phyloP scores from a whole-genome alignment of 1,284 basidiomycete species.

The Fomitiporia mediterranea region DNA sequence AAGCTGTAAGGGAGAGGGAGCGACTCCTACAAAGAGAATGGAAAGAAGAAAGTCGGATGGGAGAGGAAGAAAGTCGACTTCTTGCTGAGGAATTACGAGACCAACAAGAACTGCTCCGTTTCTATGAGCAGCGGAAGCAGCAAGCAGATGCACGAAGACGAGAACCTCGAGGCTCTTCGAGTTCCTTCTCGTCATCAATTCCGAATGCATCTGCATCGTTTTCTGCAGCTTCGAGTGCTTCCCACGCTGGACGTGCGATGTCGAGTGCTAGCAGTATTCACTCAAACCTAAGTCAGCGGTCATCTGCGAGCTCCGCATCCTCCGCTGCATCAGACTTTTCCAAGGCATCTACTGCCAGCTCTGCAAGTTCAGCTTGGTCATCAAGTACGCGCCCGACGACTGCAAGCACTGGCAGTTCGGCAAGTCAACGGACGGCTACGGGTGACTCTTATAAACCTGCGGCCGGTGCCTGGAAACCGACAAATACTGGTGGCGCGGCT shows the following conservation, averaged over 20 bases:
- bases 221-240: slow-evolving; percentile 12
- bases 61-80: slow-evolving; percentile 7
- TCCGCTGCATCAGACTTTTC: slow-evolving; percentile 17
- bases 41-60: slow-evolving; percentile 13
- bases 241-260: slow-evolving; percentile 8
- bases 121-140: slow-evolving; percentile 26
- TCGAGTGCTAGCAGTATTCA: slow-evolving; percentile 11
- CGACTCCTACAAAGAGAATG: neutral
- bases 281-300: slow-evolving; percentile 16
- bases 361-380: slow-evolving; percentile 15
- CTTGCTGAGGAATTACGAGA: slow-evolving; percentile 13
- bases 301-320: slow-evolving; percentile 15
- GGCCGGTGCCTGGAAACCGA: neutral
- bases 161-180: slow-evolving; percentile 23
- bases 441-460: slow-evolving; percentile 1
- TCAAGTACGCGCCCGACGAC: slow-evolving; percentile 4
- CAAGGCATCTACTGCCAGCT: slow-evolving; percentile 15
- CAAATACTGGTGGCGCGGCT: neutral
- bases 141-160: slow-evolving; percentile 29
- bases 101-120: slow-evolving; percentile 26
- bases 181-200: slow-evolving; percentile 23
- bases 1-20: slow-evolving; percentile 3
- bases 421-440: slow-evolving; percentile 6
- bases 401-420: slow-evolving; percentile 2
- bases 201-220: slow-evolving; percentile 2